A percentile compares a stretch with the other conserved stretches of the same genome.
These are phyloP conservation scores for Lactifluus rugatus DNA, from an alignment of 768 basidiomycete genomes.

Conservation along the genomic window DNA sequence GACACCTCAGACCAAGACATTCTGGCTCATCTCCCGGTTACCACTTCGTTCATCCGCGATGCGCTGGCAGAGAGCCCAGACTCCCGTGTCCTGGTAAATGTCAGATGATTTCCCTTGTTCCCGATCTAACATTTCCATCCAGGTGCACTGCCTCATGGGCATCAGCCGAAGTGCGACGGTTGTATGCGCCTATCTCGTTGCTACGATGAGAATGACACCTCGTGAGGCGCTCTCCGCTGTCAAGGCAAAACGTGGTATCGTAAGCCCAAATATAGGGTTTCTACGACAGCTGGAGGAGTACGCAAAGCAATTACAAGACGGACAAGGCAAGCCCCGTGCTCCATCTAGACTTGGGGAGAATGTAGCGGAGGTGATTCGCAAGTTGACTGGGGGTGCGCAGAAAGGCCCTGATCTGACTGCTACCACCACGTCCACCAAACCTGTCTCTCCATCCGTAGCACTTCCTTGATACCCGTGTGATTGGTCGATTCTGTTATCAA, in stretches of 20 bases:
- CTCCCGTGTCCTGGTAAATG: conserved; percentile 42
- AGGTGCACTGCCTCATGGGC: conserved; percentile 76
- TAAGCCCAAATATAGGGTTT: conserved; percentile 28
- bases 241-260: conserved; percentile 22
- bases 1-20: conserved; percentile 37
- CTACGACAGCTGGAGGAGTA: conserved; percentile 22
- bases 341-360: neutral
- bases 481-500: too few relatives aligned
- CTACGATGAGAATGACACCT: conserved; percentile 23
- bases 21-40: conserved; percentile 34
- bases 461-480: too few relatives aligned
- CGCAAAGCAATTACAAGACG: neutral
- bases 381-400: neutral
- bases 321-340: neutral
- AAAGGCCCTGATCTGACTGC: neutral
- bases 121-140: neutral
- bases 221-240: conserved; percentile 24
- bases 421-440: neutral
- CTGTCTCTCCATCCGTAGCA: neutral
- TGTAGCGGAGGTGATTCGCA: conserved; percentile 3
- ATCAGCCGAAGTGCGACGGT: conserved; percentile 70
- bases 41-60: conserved; percentile 42
- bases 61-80: conserved; percentile 36
- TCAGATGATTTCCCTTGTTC: neutral
- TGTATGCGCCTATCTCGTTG: conserved; percentile 56